Evolutionary conservation across 352 stramenopile species (phyloP).

Genomic region (Phytophthora kernoviae): DNA sequence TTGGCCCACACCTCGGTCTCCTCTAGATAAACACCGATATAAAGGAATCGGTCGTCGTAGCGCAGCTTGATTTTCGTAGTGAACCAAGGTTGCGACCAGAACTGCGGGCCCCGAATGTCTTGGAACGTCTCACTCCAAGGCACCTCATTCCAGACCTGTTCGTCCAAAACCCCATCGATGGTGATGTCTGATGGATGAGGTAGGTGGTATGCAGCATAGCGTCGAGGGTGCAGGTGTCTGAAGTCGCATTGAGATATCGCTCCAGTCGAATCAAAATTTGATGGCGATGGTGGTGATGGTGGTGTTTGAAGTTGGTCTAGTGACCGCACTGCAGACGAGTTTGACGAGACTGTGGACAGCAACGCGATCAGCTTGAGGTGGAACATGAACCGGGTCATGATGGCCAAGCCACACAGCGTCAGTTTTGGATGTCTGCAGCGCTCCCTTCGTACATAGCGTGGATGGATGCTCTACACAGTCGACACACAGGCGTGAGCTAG

Average conservation of each 20-base stretch:
- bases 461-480: conserved; percentile 4
- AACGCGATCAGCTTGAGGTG: conserved; percentile 7
- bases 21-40: conserved; percentile 72
- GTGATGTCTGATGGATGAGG: conserved; percentile 24
- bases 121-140: conserved; percentile 64
- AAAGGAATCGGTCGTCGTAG: conserved; percentile 75
- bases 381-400: conserved; percentile 2
- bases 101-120: conserved; percentile 59
- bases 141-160: conserved; percentile 58
- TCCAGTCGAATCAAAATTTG: conserved; percentile 5
- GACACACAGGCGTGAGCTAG: neutral
- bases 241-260: conserved; percentile 29
- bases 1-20: conserved; percentile 76
- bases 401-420: too few relatives aligned
- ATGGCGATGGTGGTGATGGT: neutral
- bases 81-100: conserved; percentile 81
- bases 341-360: conserved; percentile 15
- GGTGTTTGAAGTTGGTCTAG: conserved; percentile 15
- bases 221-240: conserved; percentile 35
- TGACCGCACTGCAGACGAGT: conserved; percentile 1
- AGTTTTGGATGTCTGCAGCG: conserved; percentile 4
- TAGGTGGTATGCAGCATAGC: conserved; percentile 44
- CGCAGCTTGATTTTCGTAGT: conserved; percentile 72
- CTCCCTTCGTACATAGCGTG: conserved; percentile 7
- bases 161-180: conserved; percentile 65